A percentile compares a stretch with the other conserved stretches of the same genome.
Evolutionary conservation across 441 rosid genomes (phyloP).

Genomic region (Mallotus repandus): DNA sequence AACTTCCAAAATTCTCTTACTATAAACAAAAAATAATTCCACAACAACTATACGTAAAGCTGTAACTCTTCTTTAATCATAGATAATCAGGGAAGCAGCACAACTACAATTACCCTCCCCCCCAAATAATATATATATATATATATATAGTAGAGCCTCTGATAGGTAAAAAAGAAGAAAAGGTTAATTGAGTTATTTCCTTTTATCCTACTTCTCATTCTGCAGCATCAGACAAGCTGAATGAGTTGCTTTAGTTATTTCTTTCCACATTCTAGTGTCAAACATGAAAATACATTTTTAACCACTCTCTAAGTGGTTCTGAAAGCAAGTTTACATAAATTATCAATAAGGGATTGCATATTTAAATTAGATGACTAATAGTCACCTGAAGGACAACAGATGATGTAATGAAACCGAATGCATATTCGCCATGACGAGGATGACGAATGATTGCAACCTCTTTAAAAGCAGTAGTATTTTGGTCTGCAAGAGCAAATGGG

Average conservation of each 20-base stretch:
- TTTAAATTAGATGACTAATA: background rate
- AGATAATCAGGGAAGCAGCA: background rate
- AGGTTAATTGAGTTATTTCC: background rate
- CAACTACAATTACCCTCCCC: background rate
- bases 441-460: conserved; percentile 96
- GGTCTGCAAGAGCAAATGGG: conserved; percentile 57
- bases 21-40: background rate
- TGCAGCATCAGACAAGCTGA: background rate
- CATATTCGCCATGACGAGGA: conserved; percentile 97
- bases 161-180: background rate
- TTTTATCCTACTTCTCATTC: background rate
- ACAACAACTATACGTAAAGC: background rate
- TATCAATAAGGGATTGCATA: background rate
- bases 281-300: background rate
- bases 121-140: background rate
- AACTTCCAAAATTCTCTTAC: background rate
- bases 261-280: background rate
- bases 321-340: background rate
- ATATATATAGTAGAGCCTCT: background rate
- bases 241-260: background rate
- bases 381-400: conserved; percentile 75
- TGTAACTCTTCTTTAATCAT: background rate
- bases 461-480: conserved; percentile 87
- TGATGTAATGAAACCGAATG: conserved; percentile 94
- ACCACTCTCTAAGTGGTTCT: conserved; percentile 9